These are phyloP conservation scores for Pneumocystis carinii DNA, from an alignment of 1,139 yeast species.

Conservation along the genomic window DNA sequence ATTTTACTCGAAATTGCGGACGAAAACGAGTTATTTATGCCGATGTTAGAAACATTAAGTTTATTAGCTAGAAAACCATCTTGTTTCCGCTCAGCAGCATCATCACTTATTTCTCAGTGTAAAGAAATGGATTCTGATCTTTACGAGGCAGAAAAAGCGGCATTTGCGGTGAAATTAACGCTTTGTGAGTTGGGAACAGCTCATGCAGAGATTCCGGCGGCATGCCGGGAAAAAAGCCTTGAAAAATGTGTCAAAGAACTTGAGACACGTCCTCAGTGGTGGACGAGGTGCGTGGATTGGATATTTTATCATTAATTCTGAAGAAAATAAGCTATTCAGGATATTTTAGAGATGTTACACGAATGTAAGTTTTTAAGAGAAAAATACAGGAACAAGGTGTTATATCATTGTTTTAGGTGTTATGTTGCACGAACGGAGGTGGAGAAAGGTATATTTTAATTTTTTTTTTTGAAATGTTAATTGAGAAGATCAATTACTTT, in stretches of 20 bases:
- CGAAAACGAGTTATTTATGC: not conserved
- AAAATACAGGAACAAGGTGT: not conserved
- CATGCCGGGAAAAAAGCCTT: not conserved
- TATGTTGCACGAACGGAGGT: not conserved
- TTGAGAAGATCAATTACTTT: not conserved
- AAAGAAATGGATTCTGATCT: slow-evolving; percentile 1
- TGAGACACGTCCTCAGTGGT: slow-evolving; percentile 1
- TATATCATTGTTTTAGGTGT: not conserved
- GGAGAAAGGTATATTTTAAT: not conserved
- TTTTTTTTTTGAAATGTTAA: not conserved
- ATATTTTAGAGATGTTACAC: slow-evolving; percentile 7
- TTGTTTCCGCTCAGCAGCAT: slow-evolving; percentile 5
- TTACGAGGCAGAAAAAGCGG: slow-evolving; percentile 2
- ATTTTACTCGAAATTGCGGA: not conserved
- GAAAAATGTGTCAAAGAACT: not conserved
- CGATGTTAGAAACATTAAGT: not conserved
- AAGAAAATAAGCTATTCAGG: slow-evolving; percentile 10
- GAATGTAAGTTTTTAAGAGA: not conserved
- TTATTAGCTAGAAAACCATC: slow-evolving; percentile 2
- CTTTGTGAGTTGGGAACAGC: slow-evolving; percentile 9
- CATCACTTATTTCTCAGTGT: slow-evolving; percentile 1
- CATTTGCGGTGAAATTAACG: slow-evolving; percentile 8
- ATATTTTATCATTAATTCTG: not conserved
- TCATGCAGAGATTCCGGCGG: slow-evolving; percentile 4
- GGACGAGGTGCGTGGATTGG: slow-evolving; percentile 1